phyloP scores from a whole-genome alignment of 2,329 filamentous ascomycete genomes.

The Parafenestella ontariensis region DNA sequence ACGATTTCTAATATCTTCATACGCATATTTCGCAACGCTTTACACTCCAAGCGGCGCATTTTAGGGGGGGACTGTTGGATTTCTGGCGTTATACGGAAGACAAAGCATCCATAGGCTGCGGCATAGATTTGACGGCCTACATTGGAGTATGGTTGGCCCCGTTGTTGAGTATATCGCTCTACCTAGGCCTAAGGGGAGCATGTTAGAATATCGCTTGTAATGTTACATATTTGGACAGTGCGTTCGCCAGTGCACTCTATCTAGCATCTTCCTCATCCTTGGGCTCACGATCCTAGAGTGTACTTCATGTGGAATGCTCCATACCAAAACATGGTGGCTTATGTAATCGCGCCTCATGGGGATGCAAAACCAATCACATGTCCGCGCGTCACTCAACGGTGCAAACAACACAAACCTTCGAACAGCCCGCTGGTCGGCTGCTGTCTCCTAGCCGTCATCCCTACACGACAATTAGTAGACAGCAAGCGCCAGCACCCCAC shows the following conservation, averaged over 20 bases:
- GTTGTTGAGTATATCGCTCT: too few relatives aligned
- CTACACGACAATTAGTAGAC: slow-evolving; percentile 24
- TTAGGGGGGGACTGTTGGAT: not conserved
- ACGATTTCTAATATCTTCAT: slow-evolving; percentile 56
- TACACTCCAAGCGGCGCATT: slow-evolving; percentile 2
- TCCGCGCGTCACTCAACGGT: slow-evolving; percentile 11
- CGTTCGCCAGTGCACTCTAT: too few relatives aligned
- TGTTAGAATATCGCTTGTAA: too few relatives aligned
- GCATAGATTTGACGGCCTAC: not conserved
- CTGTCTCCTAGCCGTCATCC: slow-evolving; percentile 25
- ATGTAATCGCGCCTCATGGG: slow-evolving; percentile 7
- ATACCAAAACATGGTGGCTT: slow-evolving; percentile 5
- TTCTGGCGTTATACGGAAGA: not conserved
- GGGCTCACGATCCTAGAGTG: too few relatives aligned
- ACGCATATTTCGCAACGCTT: not conserved
- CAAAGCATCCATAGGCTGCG: not conserved
- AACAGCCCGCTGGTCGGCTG: slow-evolving; percentile 25
- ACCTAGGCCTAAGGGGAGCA: too few relatives aligned
- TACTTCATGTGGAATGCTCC: not conserved
- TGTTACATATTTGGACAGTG: too few relatives aligned
- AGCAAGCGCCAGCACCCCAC: slow-evolving; percentile 38
- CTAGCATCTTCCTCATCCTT: too few relatives aligned
- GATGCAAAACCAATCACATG: slow-evolving; percentile 15
- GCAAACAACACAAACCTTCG: slow-evolving; percentile 43
- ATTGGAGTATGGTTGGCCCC: not conserved